Conservation (phyloP, 1,139 yeast species). For the Hyphopichia wangnamkhiaoensis region DNA sequence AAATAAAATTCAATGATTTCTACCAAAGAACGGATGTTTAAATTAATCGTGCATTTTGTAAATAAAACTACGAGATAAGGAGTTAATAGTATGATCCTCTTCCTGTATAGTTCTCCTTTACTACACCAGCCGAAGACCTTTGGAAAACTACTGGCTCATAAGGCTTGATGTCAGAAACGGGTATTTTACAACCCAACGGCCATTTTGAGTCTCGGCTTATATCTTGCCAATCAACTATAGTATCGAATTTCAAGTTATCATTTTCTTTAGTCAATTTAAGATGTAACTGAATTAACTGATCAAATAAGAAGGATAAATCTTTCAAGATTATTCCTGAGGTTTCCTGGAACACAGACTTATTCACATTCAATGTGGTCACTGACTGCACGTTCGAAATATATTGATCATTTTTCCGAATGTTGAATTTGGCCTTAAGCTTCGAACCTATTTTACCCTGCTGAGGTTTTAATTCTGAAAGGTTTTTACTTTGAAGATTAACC, state of each 20-base stretch:
- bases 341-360: conserved; percentile 37
- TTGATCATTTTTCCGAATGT: conserved; percentile 30
- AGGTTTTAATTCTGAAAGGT: conserved; percentile 15
- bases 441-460: conserved; percentile 14
- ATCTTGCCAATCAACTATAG: conserved; percentile 38
- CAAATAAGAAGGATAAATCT: conserved; percentile 41
- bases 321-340: conserved; percentile 38
- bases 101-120: conserved; percentile 2
- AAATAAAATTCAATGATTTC: neutral
- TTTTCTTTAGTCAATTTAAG: conserved; percentile 46
- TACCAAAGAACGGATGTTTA: neutral
- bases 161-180: conserved; percentile 18
- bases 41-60: neutral
- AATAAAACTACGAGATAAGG: neutral
- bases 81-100: conserved; percentile 4
- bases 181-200: conserved; percentile 47
- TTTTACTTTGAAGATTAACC: conserved; percentile 41
- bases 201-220: conserved; percentile 42
- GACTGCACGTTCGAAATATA: conserved; percentile 36
- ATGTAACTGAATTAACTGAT: conserved; percentile 38
- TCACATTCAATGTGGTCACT: conserved; percentile 36
- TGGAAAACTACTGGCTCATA: conserved; percentile 5
- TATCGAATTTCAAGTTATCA: conserved; percentile 40
- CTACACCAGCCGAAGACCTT: neutral
- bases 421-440: conserved; percentile 28